phyloP scores from a whole-genome alignment of 106 monocot genomes.

The Hemerocallis citrina region DNA sequence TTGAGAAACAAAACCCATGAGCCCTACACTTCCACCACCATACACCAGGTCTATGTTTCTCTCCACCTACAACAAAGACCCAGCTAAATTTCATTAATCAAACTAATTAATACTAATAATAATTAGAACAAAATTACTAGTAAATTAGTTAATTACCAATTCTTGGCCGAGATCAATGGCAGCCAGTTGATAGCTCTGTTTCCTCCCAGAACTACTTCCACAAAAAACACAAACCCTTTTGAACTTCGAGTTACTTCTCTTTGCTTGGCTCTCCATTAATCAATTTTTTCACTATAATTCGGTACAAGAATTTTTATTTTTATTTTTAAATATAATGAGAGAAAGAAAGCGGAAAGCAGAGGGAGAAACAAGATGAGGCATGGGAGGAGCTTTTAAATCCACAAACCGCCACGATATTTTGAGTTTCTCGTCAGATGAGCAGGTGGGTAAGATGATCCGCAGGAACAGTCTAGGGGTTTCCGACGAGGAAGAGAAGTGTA shows the following conservation, averaged over 20 bases:
- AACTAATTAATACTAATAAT: background rate
- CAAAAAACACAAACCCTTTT: constrained; percentile 56
- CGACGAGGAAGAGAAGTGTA: too few species aligned
- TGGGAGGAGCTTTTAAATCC: too few species aligned
- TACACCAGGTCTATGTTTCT: constrained; percentile 57
- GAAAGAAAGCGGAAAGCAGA: too few species aligned
- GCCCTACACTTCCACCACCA: constrained; percentile 51
- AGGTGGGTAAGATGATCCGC: too few species aligned
- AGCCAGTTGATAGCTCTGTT: constrained; percentile 38
- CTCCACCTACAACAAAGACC: constrained; percentile 21
- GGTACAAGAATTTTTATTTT: too few species aligned
- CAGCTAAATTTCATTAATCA: background rate
- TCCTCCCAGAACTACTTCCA: constrained; percentile 56
- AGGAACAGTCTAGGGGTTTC: too few species aligned
- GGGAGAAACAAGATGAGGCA: too few species aligned
- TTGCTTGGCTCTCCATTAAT: too few species aligned
- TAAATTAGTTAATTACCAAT: constrained; percentile 38
- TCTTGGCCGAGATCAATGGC: constrained; percentile 51
- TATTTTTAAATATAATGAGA: too few species aligned
- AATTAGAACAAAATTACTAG: background rate
- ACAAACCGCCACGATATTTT: too few species aligned
- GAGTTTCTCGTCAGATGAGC: too few species aligned
- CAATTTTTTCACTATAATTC: too few species aligned
- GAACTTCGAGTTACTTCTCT: constrained; percentile 17
- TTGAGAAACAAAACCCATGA: constrained; percentile 62